A percentile compares a stretch with the other conserved stretches of the same genome.
Evolutionary conservation across 1,284 basidiomycete genomes (phyloP).

Genomic region (Anthracocystis walkeri): DNA sequence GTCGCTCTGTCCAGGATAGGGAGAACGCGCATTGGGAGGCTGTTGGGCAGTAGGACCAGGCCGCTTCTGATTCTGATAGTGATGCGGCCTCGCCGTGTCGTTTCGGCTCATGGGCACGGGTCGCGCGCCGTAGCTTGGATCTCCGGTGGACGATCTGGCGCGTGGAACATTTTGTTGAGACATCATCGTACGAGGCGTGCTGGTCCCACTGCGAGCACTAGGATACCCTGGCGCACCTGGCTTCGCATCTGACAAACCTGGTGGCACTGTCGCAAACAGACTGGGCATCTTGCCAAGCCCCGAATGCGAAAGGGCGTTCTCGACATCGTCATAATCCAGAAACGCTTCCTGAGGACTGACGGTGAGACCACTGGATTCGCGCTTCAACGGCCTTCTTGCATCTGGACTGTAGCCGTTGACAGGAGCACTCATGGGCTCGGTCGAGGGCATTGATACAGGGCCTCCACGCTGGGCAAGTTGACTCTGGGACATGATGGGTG

Average conservation of each 20-base stretch:
- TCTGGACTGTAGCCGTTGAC: constrained; percentile 19
- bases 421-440: constrained; percentile 14
- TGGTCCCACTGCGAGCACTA: constrained; percentile 13
- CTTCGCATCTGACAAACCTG: constrained; percentile 43
- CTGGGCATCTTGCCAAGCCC: constrained; percentile 47
- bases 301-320: constrained; percentile 48
- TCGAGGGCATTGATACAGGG: constrained; percentile 40
- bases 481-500: constrained; percentile 43
- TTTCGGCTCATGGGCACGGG: constrained; percentile 43
- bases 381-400: constrained; percentile 37
- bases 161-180: constrained; percentile 28
- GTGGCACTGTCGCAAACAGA: constrained; percentile 51
- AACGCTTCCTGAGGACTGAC: constrained; percentile 62
- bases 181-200: constrained; percentile 19
- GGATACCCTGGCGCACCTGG: constrained; percentile 7
- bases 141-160: constrained; percentile 21
- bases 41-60: constrained; percentile 42
- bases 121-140: constrained; percentile 22
- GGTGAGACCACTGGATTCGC: constrained; percentile 62
- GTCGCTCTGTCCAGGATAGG: constrained; percentile 28
- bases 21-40: constrained; percentile 22
- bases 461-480: constrained; percentile 40
- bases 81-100: constrained; percentile 48
- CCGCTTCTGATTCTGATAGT: constrained; percentile 50
- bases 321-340: constrained; percentile 57